Base-by-base conservation (phyloP, 116 monocot genomes). In the Thalassia testudinum region DNA sequence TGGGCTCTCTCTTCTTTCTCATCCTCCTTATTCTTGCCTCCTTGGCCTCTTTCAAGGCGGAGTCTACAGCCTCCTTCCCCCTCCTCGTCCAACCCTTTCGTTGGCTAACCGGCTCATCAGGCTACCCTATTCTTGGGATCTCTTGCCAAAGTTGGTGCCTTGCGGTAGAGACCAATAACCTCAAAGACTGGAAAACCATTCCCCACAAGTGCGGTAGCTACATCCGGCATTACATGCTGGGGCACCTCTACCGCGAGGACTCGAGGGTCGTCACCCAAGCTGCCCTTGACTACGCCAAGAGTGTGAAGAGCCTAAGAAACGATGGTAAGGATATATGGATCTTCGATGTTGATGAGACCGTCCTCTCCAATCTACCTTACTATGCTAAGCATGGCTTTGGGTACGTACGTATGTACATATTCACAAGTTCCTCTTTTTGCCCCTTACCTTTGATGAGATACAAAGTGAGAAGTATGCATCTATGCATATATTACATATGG, bases 321-420 rank as follows among this genome's bases (percentile, higher is more conserved):
- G 56, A 21, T 38, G 69, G 50, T 7, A 62, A 62, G 53, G 66
- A 66, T 27, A 65, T 62, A 0, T 81, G 81, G 81, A 40, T 85
- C 42, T 70, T 85, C 51, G 85, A 85, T 54, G 48, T 81, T 1
- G 86, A 87, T 58, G 87, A 87, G 58, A 82, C 82, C 13, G 62
- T 75, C 21, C 72, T 87, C 49, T 75, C 72, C n/a, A 82, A 78
- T 48, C 42, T 71, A 3, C 82, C 87, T 0, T 87, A 75, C 54
- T 87, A 75, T 54, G 30, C 40, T 1, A 45, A 7, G 18, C 22
- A 72, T 40, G 63, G 52, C 10, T 87, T 51, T 38, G 78, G 78
- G 87, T 78, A 62, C 24, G 28, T 15, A 34, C 10, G 6, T 5
- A 5, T 10, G 30, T 34, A n/a, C n/a, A n/a, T n/a, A n/a, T n/a